A percentile compares a stretch with the other conserved stretches of the same genome.
Conservation (phyloP, 2,329 filamentous ascomycete species). For the Trichocomaceae sp. region DNA sequence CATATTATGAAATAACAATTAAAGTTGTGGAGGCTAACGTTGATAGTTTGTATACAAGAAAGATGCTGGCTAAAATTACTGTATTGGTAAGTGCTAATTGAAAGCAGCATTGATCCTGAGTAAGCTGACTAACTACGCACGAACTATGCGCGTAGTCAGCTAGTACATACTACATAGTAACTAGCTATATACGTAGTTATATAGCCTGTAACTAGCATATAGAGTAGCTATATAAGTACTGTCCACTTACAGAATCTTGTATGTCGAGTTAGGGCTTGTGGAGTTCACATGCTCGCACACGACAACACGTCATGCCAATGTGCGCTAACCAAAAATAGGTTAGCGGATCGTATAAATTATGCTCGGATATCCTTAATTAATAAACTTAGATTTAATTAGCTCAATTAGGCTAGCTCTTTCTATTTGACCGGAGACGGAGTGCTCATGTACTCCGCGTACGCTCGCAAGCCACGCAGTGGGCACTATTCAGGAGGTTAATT, state of each 20-base stretch:
- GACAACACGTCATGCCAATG: background rate
- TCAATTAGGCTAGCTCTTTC: background rate
- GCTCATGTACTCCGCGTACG: too few relatives aligned
- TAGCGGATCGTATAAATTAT: background rate
- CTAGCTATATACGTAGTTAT: too few relatives aligned
- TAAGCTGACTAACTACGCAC: too few relatives aligned
- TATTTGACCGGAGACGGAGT: too few relatives aligned
- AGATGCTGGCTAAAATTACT: background rate
- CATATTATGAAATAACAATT: background rate
- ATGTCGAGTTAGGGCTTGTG: background rate
- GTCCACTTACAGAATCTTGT: too few relatives aligned
- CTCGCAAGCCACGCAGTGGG: too few relatives aligned
- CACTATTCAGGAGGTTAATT: background rate
- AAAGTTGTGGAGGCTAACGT: conserved; percentile 10
- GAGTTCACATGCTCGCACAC: background rate
- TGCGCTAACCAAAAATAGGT: background rate
- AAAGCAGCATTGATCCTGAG: background rate
- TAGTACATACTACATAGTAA: too few relatives aligned
- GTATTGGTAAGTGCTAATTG: background rate
- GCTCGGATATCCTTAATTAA: background rate
- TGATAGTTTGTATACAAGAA: background rate
- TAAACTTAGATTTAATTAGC: background rate
- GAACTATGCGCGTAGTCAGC: too few relatives aligned
- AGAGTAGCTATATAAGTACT: too few relatives aligned
- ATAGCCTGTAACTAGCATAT: too few relatives aligned